phyloP scores from a whole-genome alignment of 139 green algal genomes.

The Coelastrella sp. region DNA sequence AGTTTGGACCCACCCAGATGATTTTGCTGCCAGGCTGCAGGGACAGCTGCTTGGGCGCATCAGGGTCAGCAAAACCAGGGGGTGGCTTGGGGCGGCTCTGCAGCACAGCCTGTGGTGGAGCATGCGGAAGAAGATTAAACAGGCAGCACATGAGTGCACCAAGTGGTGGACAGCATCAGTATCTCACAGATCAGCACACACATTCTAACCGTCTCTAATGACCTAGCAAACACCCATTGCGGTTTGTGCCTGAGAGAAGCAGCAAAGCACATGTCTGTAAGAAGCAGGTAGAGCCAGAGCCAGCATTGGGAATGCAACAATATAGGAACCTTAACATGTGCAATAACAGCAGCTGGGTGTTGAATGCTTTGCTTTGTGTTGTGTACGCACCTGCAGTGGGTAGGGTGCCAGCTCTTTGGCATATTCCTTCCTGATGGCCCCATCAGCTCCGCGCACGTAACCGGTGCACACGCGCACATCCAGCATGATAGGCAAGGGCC shows the following conservation, averaged over 20 bases:
- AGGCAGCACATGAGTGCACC: not conserved
- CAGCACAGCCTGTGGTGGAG: conserved; percentile 35
- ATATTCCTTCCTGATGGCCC: conserved; percentile 87
- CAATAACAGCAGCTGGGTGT: too few relatives aligned
- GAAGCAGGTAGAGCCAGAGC: too few relatives aligned
- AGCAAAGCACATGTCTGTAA: too few relatives aligned
- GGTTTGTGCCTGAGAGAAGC: too few relatives aligned
- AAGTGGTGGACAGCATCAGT: not conserved
- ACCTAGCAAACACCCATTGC: too few relatives aligned
- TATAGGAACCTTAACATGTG: too few relatives aligned
- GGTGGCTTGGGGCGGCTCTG: conserved; percentile 26
- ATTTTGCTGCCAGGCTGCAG: conserved; percentile 51
- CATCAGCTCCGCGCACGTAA: conserved; percentile 73
- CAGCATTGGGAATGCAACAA: too few relatives aligned
- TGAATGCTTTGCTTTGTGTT: not conserved
- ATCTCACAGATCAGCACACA: too few relatives aligned
- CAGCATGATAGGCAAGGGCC: conserved; percentile 65
- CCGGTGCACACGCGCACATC: conserved; percentile 81
- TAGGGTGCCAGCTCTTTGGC: conserved; percentile 68
- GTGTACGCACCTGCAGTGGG: conserved; percentile 71
- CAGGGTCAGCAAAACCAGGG: conserved; percentile 31
- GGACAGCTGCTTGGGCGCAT: conserved; percentile 8
- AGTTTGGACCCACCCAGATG: conserved; percentile 76
- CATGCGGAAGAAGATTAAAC: not conserved
- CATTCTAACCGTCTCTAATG: too few relatives aligned